Evolutionary conservation across 768 basidiomycete species (phyloP).

Genomic region (Lactarius vividus): DNA sequence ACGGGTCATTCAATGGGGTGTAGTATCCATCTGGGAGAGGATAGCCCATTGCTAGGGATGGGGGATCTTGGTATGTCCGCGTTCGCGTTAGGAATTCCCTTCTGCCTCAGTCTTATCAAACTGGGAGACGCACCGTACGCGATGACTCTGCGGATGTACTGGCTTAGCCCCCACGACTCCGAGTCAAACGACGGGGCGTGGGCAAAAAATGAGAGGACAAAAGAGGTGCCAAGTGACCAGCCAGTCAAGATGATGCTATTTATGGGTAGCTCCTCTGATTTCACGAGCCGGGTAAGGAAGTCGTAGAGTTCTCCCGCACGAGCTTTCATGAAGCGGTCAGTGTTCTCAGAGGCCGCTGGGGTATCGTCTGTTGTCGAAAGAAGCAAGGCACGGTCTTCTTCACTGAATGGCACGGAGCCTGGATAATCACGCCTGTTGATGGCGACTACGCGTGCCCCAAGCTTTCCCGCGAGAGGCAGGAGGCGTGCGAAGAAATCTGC

Average conservation of each 20-base stretch:
- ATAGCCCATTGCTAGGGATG: neutral
- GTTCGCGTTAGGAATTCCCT: neutral
- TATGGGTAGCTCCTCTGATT: neutral
- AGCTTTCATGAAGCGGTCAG: neutral
- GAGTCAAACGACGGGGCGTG: neutral
- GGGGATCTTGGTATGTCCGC: neutral
- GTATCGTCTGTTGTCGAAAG: neutral
- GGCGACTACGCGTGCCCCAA: neutral
- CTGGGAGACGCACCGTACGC: conserved; percentile 1
- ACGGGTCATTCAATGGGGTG: neutral
- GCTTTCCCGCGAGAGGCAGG: neutral
- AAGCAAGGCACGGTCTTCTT: neutral
- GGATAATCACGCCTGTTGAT: conserved; percentile 1
- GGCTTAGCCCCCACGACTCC: neutral
- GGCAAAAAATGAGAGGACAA: neutral
- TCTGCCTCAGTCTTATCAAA: neutral
- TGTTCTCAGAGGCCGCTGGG: neutral
- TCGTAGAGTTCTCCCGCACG: neutral
- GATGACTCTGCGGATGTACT: neutral
- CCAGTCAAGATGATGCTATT: neutral
- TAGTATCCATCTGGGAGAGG: neutral
- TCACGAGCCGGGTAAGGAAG: neutral
- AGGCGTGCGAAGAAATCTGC: neutral
- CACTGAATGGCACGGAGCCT: neutral
- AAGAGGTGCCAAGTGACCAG: neutral